These are phyloP conservation scores for Kurtzmaniella quercitrusa DNA, from an alignment of 1,139 yeast genomes.

Conservation along the genomic window DNA sequence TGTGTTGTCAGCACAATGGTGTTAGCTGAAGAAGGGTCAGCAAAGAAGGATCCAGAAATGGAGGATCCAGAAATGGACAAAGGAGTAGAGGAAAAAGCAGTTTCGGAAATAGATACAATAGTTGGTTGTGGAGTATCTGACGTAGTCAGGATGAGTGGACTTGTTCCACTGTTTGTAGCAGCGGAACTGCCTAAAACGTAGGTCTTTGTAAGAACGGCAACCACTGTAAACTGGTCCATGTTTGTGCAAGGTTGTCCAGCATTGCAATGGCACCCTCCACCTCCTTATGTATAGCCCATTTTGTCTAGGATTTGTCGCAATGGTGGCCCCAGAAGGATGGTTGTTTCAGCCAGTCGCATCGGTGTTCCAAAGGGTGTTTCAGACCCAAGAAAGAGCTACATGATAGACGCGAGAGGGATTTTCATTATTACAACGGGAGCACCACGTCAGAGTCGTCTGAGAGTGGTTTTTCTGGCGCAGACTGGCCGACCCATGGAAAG, in stretches of 20 bases:
- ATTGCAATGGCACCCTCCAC: too few relatives aligned
- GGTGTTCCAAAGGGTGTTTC: background rate
- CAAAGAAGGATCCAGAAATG: too few relatives aligned
- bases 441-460: constrained; percentile 9
- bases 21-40: too few relatives aligned
- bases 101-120: background rate
- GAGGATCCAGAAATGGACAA: background rate
- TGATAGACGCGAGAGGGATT: constrained; percentile 8
- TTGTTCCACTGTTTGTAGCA: too few relatives aligned
- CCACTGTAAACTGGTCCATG: constrained; percentile 1
- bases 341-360: too few relatives aligned
- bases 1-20: background rate
- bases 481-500: constrained; percentile 28
- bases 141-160: too few relatives aligned
- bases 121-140: background rate
- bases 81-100: background rate
- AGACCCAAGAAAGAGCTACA: background rate
- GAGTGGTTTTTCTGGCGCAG: constrained; percentile 8
- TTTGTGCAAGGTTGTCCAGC: too few relatives aligned
- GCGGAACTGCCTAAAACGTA: constrained; percentile 1
- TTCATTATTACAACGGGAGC: constrained; percentile 10
- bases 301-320: too few relatives aligned
- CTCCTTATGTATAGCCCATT: too few relatives aligned
- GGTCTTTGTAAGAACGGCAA: constrained; percentile 1
- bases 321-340: too few relatives aligned